Conservation (phyloP, 1,284 basidiomycete genomes). For the Cutaneotrichosporon sp. region DNA sequence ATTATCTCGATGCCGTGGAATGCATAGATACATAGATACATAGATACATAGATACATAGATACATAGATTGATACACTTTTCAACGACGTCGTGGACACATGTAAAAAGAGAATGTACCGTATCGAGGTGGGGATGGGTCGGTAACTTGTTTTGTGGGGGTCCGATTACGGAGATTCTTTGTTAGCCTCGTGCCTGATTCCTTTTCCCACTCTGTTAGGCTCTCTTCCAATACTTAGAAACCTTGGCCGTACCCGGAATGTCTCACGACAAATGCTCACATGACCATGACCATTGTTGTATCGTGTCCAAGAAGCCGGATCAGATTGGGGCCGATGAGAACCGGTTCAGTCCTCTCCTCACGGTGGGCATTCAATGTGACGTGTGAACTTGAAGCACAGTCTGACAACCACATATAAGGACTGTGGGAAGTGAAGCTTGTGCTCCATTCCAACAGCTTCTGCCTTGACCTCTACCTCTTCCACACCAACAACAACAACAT, state of each 20-base stretch:
- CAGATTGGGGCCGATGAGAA: background rate
- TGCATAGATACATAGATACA: too few species aligned
- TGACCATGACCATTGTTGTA: background rate
- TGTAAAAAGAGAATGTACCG: background rate
- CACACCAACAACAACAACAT: slow-evolving; percentile 14
- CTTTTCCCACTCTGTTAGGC: background rate
- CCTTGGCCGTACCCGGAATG: background rate
- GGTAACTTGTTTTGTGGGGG: background rate
- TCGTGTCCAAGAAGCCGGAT: background rate
- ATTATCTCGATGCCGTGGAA: too few species aligned
- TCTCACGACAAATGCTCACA: background rate
- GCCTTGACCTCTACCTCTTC: background rate
- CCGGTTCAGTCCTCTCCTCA: background rate
- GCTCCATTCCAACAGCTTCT: background rate
- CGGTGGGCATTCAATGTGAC: background rate
- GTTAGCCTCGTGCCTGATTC: background rate
- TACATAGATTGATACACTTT: too few species aligned
- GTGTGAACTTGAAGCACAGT: background rate
- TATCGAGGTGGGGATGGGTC: background rate
- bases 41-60: too few species aligned
- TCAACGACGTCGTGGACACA: too few species aligned
- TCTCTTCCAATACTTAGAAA: background rate
- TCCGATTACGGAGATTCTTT: background rate
- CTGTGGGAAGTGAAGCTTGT: background rate
- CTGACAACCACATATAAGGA: background rate